A percentile compares a stretch with the other conserved stretches of the same genome.
Evolutionary conservation across 2,329 filamentous ascomycete species (phyloP).

Genomic region (Sporothrix mexicana): DNA sequence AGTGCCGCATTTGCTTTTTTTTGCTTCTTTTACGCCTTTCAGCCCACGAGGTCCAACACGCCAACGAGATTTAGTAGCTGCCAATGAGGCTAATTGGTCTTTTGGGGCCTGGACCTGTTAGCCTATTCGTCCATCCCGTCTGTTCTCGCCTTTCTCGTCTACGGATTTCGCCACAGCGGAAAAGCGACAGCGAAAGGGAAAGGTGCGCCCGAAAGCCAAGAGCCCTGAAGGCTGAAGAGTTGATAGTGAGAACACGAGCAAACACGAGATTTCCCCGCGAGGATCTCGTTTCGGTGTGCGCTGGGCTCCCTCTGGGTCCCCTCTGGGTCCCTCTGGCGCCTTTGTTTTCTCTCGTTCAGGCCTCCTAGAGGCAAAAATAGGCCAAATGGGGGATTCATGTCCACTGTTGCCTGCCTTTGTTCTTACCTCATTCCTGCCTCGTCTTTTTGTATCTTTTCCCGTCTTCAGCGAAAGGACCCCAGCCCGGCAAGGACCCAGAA

Average conservation of each 20-base stretch:
- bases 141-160: not conserved
- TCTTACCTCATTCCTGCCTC: no score
- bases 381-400: not conserved
- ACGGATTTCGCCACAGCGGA: conserved; percentile 27
- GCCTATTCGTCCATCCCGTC: not conserved
- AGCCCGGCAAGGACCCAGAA: not conserved
- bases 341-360: conserved; percentile 4
- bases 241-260: not conserved
- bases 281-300: not conserved
- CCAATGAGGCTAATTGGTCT: no score
- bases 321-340: not conserved
- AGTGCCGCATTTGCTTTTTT: not conserved
- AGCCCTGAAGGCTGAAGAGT: conserved; percentile 10
- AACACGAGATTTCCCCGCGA: conserved; percentile 23
- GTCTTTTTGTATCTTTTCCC: no score
- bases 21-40: not conserved
- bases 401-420: not conserved
- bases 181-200: conserved; percentile 19
- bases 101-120: not conserved
- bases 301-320: not conserved
- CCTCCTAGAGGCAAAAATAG: not conserved
- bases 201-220: conserved; percentile 39
- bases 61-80: not conserved
- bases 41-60: not conserved
- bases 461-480: conserved; percentile 1